Conservation (phyloP, 768 basidiomycete species). For the Exidia glandulosa region DNA sequence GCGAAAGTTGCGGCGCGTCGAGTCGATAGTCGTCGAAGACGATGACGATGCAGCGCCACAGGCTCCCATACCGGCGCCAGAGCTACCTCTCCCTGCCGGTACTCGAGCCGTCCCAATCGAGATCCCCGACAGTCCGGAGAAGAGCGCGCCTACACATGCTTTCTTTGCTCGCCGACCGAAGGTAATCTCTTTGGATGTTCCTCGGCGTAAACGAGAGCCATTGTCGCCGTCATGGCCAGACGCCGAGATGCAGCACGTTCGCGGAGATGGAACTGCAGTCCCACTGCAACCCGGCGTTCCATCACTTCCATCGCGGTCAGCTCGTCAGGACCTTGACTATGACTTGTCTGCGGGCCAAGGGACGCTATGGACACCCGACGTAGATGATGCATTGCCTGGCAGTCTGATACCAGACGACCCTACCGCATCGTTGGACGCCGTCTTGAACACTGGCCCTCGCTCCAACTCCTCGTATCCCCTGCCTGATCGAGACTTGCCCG, state of each 20-base stretch:
- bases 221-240: constrained; percentile 38
- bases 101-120: constrained; percentile 33
- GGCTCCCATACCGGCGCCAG: neutral
- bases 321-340: too few species aligned
- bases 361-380: too few species aligned
- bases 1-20: too few species aligned
- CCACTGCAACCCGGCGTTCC: constrained; percentile 14
- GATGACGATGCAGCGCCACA: neutral
- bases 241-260: constrained; percentile 45
- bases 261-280: constrained; percentile 45
- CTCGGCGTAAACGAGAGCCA: constrained; percentile 6
- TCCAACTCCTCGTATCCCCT: too few species aligned
- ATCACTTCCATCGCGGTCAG: neutral
- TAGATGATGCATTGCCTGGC: too few species aligned
- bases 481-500: too few species aligned
- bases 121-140: constrained; percentile 32
- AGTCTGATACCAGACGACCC: too few species aligned
- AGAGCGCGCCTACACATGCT: constrained; percentile 28
- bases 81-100: constrained; percentile 11
- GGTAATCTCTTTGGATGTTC: neutral
- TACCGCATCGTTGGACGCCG: too few species aligned
- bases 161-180: constrained; percentile 31
- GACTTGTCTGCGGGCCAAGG: too few species aligned
- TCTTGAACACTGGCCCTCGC: too few species aligned
- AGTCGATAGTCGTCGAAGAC: neutral